Evolutionary conservation across 345 rosid species (phyloP).

Genomic region (Brassica rapa): DNA sequence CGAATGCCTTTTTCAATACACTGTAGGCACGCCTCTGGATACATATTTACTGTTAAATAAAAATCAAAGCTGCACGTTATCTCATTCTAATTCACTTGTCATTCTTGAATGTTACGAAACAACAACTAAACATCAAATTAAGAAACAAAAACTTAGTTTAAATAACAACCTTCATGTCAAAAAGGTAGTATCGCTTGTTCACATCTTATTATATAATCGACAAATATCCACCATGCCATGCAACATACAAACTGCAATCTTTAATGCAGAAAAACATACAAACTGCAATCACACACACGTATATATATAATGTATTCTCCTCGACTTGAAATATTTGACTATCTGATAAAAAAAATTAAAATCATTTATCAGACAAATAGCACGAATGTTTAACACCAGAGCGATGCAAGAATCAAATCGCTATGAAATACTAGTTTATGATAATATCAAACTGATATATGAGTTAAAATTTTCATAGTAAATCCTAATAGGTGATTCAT

Average conservation of each 20-base stretch:
- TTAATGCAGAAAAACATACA: not conserved
- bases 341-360: not conserved
- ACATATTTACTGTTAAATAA: not conserved
- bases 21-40: no score
- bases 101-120: not conserved
- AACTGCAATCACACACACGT: not conserved
- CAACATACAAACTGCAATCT: not conserved
- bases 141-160: not conserved
- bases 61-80: not conserved
- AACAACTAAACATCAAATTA: not conserved
- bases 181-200: not conserved
- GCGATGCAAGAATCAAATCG: not conserved
- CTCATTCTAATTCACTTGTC: not conserved
- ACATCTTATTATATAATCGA: not conserved
- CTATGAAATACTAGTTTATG: not conserved
- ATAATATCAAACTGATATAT: not conserved
- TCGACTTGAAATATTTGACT: not conserved
- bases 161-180: not conserved
- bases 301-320: not conserved
- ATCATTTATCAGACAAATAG: slow-evolving; percentile 1
- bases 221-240: not conserved
- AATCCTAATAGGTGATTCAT: not conserved
- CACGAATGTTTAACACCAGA: not conserved
- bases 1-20: no score
- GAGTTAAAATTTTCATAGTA: not conserved